Evolutionary conservation across 2,329 filamentous ascomycete species (phyloP).

Genomic region (Knufia fluminis): DNA sequence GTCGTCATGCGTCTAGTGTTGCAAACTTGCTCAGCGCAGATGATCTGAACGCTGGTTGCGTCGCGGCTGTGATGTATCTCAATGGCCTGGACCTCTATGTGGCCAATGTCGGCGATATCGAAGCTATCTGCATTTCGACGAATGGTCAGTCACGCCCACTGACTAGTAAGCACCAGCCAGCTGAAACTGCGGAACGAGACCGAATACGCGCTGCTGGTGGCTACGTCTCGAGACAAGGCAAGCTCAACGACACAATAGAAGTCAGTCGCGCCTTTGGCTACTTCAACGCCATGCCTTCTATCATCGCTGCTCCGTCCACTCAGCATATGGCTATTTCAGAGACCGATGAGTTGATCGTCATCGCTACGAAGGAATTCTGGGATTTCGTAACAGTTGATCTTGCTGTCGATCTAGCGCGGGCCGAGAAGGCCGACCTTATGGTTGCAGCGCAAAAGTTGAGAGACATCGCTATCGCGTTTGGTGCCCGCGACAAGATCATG

Average conservation of each 20-base stretch:
- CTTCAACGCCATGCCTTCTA: constrained; percentile 80
- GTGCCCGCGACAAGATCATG: constrained; percentile 91
- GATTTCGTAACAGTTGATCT: constrained; percentile 84
- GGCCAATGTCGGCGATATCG: constrained; percentile 89
- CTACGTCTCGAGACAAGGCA: constrained; percentile 89
- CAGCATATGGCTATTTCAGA: constrained; percentile 69
- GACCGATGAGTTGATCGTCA: constrained; percentile 83
- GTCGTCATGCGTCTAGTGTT: constrained; percentile 60
- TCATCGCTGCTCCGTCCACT: constrained; percentile 84
- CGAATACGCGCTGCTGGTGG: constrained; percentile 91
- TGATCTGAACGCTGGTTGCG: constrained; percentile 80
- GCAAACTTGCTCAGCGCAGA: constrained; percentile 76
- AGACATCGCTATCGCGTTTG: constrained; percentile 91
- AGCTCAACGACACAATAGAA: constrained; percentile 80
- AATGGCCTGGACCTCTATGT: constrained; percentile 85
- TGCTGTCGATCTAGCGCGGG: constrained; percentile 81
- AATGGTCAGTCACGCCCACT: constrained; percentile 76
- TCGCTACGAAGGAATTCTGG: constrained; percentile 91
- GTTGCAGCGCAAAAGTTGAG: constrained; percentile 86
- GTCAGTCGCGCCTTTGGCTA: constrained; percentile 95
- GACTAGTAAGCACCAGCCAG: constrained; percentile 87
- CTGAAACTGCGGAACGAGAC: constrained; percentile 70
- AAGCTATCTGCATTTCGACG: constrained; percentile 88
- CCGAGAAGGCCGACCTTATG: constrained; percentile 85
- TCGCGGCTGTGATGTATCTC: constrained; percentile 84